Evolutionary conservation across 192 early-diverging fungal genomes (phyloP).

Genomic region (Coemansia sp.): DNA sequence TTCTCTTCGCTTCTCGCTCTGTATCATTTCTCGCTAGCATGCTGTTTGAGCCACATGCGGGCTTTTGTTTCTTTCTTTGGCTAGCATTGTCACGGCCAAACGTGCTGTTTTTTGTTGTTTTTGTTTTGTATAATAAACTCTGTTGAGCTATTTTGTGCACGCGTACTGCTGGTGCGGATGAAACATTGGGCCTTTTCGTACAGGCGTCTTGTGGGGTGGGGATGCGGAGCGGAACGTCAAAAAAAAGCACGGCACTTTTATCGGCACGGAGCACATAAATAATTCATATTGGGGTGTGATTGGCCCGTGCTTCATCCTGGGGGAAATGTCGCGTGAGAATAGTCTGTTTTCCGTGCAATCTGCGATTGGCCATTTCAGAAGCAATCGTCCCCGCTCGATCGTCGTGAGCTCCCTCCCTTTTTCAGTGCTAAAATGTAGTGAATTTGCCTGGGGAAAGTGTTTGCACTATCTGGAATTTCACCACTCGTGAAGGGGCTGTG

Average conservation of each 20-base stretch:
- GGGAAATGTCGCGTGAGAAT: background rate
- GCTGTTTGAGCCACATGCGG: background rate
- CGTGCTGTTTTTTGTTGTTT: background rate
- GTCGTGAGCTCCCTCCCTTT: background rate
- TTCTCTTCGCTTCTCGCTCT: background rate
- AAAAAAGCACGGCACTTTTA: background rate
- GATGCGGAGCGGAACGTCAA: background rate
- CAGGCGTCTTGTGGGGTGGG: background rate
- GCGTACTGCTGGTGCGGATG: background rate
- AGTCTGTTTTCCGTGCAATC: background rate
- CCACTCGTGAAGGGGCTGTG: too few species aligned
- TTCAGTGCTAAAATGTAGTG: background rate
- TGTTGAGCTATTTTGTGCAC: conserved; percentile 3
- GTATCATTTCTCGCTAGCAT: background rate
- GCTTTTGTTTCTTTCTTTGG: background rate
- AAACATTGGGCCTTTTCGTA: conserved; percentile 6
- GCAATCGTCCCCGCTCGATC: background rate
- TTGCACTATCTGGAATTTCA: too few species aligned
- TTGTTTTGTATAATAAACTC: conserved; percentile 6
- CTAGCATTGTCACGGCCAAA: background rate
- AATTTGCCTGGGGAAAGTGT: too few species aligned
- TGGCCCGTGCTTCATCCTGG: background rate
- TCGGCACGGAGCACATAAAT: background rate
- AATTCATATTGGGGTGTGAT: background rate
- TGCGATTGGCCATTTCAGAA: background rate